phyloP scores from a whole-genome alignment of 208 protist species.

The Leishmania guyanensis region DNA sequence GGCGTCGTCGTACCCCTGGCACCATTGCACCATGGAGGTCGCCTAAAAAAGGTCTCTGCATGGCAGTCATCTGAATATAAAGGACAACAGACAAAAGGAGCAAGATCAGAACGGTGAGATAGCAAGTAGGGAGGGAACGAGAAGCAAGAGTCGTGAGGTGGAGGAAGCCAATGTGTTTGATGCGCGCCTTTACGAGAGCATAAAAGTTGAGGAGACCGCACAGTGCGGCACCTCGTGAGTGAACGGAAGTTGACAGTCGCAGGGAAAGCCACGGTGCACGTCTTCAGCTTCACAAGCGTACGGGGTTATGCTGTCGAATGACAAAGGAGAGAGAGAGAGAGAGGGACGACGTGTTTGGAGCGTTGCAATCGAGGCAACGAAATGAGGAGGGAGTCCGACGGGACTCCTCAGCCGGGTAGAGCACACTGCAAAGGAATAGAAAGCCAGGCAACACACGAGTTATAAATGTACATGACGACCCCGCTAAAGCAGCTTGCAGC shows the following conservation, averaged over 20 bases:
- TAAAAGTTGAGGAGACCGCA: slow-evolving; percentile 4
- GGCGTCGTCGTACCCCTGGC: slow-evolving; percentile 7
- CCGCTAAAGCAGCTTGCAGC: slow-evolving; percentile 4
- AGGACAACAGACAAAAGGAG: background rate
- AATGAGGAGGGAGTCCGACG: background rate
- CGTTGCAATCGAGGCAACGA: background rate
- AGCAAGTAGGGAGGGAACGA: background rate
- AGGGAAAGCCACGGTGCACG: background rate
- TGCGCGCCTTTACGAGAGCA: background rate
- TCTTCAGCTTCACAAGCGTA: background rate
- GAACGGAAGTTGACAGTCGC: background rate
- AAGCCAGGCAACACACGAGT: background rate
- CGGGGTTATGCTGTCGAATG: background rate
- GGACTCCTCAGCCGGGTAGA: background rate
- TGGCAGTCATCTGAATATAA: slow-evolving; percentile 1
- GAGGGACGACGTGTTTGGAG: background rate
- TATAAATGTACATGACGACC: background rate
- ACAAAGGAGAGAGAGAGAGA: background rate
- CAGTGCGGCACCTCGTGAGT: background rate
- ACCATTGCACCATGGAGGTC: background rate
- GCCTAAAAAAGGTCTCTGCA: slow-evolving; percentile 1
- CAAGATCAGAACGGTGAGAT: slow-evolving; percentile 11
- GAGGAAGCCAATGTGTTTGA: background rate
- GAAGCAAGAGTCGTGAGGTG: slow-evolving; percentile 6
- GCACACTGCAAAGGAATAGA: slow-evolving; percentile 3